Conservation (phyloP, 2,329 filamentous ascomycete species). For the Xylaria sp. region DNA sequence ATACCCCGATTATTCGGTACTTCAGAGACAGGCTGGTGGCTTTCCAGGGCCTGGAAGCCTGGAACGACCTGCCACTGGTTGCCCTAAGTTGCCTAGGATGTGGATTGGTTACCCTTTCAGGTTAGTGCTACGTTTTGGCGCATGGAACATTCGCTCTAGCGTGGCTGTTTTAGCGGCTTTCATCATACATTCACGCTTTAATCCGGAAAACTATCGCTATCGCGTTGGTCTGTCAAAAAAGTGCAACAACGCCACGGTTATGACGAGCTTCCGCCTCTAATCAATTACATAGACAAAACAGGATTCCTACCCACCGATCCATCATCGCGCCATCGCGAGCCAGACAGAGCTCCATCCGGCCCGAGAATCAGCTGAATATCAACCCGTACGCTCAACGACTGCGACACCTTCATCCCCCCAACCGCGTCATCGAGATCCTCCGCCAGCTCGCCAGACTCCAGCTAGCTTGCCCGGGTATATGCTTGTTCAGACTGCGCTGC, state of each 20-base stretch:
- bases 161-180: constrained; percentile 4
- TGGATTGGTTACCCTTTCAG: neutral
- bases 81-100: neutral
- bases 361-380: neutral
- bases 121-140: neutral
- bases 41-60: too few relatives aligned
- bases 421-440: neutral
- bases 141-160: neutral
- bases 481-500: constrained; percentile 16
- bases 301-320: too few relatives aligned
- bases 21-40: too few relatives aligned
- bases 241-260: neutral
- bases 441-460: neutral
- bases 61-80: neutral
- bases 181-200: neutral
- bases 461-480: constrained; percentile 12
- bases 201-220: neutral
- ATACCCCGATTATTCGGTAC: neutral
- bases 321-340: neutral
- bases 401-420: neutral
- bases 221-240: constrained; percentile 7
- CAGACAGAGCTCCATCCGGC: neutral
- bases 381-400: constrained; percentile 1
- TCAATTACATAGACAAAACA: neutral
- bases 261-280: neutral